Evolutionary conservation across 192 early-diverging fungal genomes (phyloP).

Genomic region (Podila horticola): DNA sequence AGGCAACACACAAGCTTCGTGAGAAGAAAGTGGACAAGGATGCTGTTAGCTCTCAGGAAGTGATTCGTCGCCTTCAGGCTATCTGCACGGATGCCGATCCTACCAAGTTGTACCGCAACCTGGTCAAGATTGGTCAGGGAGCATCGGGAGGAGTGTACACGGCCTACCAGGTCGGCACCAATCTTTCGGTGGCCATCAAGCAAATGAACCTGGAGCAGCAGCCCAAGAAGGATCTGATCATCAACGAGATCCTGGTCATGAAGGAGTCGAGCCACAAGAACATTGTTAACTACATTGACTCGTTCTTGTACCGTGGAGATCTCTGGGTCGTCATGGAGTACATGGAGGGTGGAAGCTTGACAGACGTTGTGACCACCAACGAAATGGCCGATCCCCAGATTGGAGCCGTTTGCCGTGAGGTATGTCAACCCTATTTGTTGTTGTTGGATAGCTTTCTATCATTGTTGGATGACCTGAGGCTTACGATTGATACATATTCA

Average conservation of each 20-base stretch:
- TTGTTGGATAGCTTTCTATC: constrained; percentile 2
- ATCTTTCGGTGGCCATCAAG: constrained; percentile 89
- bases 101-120: constrained; percentile 81
- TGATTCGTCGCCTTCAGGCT: constrained; percentile 82
- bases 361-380: constrained; percentile 83
- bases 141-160: constrained; percentile 96
- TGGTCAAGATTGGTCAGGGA: constrained; percentile 93
- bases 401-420: constrained; percentile 79
- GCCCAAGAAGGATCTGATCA: constrained; percentile 96
- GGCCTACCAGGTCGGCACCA: constrained; percentile 74
- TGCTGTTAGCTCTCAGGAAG: constrained; percentile 66
- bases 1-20: constrained; percentile 60
- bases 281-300: constrained; percentile 88
- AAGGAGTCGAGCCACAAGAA: constrained; percentile 83
- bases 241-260: constrained; percentile 93
- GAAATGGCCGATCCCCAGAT: constrained; percentile 87
- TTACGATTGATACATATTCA: not conserved
- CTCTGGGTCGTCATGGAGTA: constrained; percentile 94
- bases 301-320: constrained; percentile 79
- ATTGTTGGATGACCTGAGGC: not conserved
- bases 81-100: constrained; percentile 93
- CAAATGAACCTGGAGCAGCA: constrained; percentile 97
- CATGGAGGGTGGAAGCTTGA: constrained; percentile 90
- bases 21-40: constrained; percentile 66
- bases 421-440: constrained; percentile 17